These are phyloP conservation scores for Huntiella moniliformis DNA, from an alignment of 2,329 filamentous ascomycete genomes.

Conservation along the genomic window DNA sequence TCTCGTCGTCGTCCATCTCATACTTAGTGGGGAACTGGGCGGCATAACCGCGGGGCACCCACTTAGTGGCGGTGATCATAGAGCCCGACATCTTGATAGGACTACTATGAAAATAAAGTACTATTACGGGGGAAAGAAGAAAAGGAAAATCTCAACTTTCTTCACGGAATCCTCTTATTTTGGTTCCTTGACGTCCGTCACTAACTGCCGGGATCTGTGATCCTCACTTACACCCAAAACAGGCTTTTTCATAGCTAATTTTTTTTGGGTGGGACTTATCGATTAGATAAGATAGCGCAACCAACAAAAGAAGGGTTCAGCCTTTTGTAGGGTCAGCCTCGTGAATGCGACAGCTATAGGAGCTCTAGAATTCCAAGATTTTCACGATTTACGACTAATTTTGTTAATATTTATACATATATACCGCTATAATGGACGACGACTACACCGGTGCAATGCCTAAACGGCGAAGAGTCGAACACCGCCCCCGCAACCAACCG, in stretches of 20 bases:
- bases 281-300: slow-evolving; percentile 8
- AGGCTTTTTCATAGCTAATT: neutral
- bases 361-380: neutral
- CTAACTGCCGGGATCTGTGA: no score
- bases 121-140: neutral
- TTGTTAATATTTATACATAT: neutral
- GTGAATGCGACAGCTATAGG: neutral
- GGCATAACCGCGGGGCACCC: slow-evolving; percentile 60
- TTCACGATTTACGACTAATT: neutral
- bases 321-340: slow-evolving; percentile 5
- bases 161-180: neutral
- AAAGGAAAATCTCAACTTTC: neutral
- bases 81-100: slow-evolving; percentile 28
- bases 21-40: slow-evolving; percentile 60
- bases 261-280: slow-evolving; percentile 5
- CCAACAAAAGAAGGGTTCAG: neutral
- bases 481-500: slow-evolving; percentile 17
- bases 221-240: neutral
- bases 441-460: slow-evolving; percentile 23
- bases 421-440: slow-evolving; percentile 5
- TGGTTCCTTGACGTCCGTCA: no score
- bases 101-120: slow-evolving; percentile 4
- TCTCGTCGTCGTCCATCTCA: slow-evolving; percentile 57
- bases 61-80: slow-evolving; percentile 60
- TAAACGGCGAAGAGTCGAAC: slow-evolving; percentile 22